These are phyloP conservation scores for Trichoderma sp. DNA, from an alignment of 2,329 filamentous ascomycete species.

Conservation along the genomic window DNA sequence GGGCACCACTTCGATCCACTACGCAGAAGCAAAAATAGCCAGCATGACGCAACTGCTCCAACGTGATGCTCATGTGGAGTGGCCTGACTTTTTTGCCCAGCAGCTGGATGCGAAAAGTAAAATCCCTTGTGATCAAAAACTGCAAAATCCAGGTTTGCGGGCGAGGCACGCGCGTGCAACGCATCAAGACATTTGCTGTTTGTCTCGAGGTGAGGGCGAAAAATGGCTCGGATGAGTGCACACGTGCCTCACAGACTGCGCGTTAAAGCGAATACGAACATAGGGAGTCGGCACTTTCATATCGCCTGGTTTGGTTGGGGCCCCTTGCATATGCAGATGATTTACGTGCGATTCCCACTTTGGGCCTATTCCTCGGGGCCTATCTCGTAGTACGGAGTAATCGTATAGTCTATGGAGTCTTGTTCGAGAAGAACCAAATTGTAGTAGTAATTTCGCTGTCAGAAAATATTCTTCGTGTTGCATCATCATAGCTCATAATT, in stretches of 20 bases:
- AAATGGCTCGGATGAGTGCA: background rate
- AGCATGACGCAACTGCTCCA: conserved; percentile 8
- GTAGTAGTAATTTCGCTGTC: background rate
- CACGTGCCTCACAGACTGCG: background rate
- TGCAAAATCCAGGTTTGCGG: background rate
- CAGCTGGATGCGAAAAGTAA: background rate
- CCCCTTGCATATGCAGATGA: background rate
- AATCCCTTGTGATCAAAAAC: background rate
- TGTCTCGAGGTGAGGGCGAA: background rate
- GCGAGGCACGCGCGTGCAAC: background rate
- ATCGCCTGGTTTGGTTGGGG: background rate
- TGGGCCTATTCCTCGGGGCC: background rate
- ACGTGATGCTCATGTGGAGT: conserved; percentile 10
- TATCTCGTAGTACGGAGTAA: background rate
- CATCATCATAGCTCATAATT: background rate
- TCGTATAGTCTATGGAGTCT: background rate
- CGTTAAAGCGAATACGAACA: conserved; percentile 8
- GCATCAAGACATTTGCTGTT: background rate
- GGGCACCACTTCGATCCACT: background rate
- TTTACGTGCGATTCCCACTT: background rate
- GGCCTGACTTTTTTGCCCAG: background rate
- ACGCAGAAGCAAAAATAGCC: conserved; percentile 4
- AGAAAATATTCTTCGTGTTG: too few species aligned
- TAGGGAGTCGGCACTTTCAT: background rate
- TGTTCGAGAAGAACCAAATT: background rate